These are phyloP conservation scores for Claviceps sp. DNA, from an alignment of 2,329 filamentous ascomycete species.

Conservation along the genomic window DNA sequence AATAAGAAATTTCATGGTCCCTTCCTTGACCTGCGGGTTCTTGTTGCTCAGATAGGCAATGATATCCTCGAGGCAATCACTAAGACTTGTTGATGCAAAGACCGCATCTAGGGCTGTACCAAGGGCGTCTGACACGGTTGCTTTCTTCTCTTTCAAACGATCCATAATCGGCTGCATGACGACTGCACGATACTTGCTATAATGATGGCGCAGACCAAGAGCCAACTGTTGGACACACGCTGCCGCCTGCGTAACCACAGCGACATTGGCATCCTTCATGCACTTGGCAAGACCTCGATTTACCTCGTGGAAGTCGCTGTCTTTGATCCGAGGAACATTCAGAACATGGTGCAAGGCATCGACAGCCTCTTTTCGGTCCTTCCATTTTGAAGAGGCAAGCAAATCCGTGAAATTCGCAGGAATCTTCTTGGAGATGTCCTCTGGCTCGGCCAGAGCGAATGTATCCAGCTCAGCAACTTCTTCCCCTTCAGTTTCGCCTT, in stretches of 20 bases:
- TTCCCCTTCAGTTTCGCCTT: slow-evolving; percentile 37
- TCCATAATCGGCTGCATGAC: slow-evolving; percentile 90
- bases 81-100: slow-evolving; percentile 52
- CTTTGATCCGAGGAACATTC: slow-evolving; percentile 84
- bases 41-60: slow-evolving; percentile 78
- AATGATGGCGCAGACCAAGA: slow-evolving; percentile 67
- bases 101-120: slow-evolving; percentile 67
- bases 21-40: slow-evolving; percentile 95
- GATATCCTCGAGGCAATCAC: slow-evolving; percentile 86
- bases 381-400: slow-evolving; percentile 89
- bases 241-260: slow-evolving; percentile 83
- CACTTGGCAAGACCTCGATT: slow-evolving; percentile 76
- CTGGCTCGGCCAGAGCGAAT: slow-evolving; percentile 71
- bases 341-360: slow-evolving; percentile 65
- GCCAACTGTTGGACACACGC: slow-evolving; percentile 85
- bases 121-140: slow-evolving; percentile 73
- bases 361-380: slow-evolving; percentile 88
- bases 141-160: slow-evolving; percentile 94
- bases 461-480: slow-evolving; percentile 56
- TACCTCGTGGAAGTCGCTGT: slow-evolving; percentile 76
- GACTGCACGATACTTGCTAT: slow-evolving; percentile 64
- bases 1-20: slow-evolving; percentile 86
- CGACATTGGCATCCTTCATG: slow-evolving; percentile 98
- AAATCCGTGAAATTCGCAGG: slow-evolving; percentile 73
- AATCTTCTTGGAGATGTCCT: slow-evolving; percentile 73